Conservation (phyloP, 2,329 filamentous ascomycete genomes). For the Aphanocladium album region DNA sequence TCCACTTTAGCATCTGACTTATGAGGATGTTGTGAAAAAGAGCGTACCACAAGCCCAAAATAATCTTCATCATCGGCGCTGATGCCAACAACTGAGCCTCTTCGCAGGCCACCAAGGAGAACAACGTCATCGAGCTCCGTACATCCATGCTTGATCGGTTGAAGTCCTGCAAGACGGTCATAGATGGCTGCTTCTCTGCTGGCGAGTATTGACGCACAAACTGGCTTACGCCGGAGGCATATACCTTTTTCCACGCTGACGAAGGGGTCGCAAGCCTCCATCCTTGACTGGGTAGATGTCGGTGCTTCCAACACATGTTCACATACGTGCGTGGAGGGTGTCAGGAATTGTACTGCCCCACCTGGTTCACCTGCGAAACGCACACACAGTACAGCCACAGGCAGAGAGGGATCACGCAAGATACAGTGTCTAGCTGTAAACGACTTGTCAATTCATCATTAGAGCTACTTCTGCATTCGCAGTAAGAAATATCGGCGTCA, state of each 20-base stretch:
- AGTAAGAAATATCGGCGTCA: conserved; percentile 1
- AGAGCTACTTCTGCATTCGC: conserved; percentile 8
- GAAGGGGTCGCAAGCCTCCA: not conserved
- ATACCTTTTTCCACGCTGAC: too few species aligned
- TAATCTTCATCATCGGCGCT: conserved; percentile 47
- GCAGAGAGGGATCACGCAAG: not conserved
- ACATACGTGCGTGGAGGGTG: not conserved
- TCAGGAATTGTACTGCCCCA: not conserved
- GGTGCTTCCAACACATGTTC: not conserved
- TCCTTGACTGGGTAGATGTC: not conserved
- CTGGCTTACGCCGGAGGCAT: conserved; percentile 24
- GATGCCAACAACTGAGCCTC: conserved; percentile 49
- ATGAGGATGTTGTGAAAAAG: not conserved
- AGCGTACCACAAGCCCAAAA: conserved; percentile 42
- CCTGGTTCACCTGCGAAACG: not conserved
- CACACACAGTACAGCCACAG: too few species aligned
- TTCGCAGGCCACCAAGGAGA: conserved; percentile 42
- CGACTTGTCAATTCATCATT: conserved; percentile 4
- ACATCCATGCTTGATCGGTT: conserved; percentile 39
- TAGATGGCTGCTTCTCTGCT: conserved; percentile 33
- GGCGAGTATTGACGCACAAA: conserved; percentile 39
- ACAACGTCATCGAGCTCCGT: conserved; percentile 43
- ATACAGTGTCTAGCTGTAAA: not conserved
- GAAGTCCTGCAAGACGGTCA: conserved; percentile 25
- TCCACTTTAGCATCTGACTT: not conserved